phyloP scores from a whole-genome alignment of 805 yeast species.

The Jamesozyma lodderae region DNA sequence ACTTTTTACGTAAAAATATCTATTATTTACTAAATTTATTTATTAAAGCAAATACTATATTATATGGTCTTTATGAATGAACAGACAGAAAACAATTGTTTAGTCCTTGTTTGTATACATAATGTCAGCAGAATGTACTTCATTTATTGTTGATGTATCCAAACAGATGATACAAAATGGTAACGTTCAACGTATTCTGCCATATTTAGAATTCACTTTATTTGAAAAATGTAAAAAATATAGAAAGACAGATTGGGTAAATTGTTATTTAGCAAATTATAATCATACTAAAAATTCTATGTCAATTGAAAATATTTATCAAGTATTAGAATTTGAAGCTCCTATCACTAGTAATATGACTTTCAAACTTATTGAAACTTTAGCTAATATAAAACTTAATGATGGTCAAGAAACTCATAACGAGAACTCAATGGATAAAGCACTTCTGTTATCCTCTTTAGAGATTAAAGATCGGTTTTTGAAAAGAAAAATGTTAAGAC shows the following conservation, averaged over 20 bases:
- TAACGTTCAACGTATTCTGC: constrained; percentile 10
- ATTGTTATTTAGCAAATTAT: constrained; percentile 16
- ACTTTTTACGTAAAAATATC: no score
- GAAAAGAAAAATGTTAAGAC: constrained; percentile 17
- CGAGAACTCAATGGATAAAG: constrained; percentile 13
- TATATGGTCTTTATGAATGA: no score
- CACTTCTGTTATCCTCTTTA: constrained; percentile 19
- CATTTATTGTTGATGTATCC: constrained; percentile 23
- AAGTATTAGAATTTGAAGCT: constrained; percentile 15
- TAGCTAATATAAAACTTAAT: constrained; percentile 5
- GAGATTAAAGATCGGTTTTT: constrained; percentile 19
- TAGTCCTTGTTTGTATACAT: no score
- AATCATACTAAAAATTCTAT: constrained; percentile 12
- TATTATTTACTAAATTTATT: no score
- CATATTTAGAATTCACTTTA: constrained; percentile 23
- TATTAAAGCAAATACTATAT: no score
- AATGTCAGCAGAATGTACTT: constrained; percentile 19
- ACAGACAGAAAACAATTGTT: no score
- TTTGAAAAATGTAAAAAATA: constrained; percentile 20
- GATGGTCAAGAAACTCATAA: constrained; percentile 1
- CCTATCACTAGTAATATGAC: constrained; percentile 15
- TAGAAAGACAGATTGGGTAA: constrained; percentile 28
- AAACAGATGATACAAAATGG: constrained; percentile 12
- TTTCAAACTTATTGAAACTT: constrained; percentile 5
- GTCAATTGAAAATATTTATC: constrained; percentile 16